Evolutionary conservation across 2,329 filamentous ascomycete species (phyloP).

Genomic region (Fusarium sp.): DNA sequence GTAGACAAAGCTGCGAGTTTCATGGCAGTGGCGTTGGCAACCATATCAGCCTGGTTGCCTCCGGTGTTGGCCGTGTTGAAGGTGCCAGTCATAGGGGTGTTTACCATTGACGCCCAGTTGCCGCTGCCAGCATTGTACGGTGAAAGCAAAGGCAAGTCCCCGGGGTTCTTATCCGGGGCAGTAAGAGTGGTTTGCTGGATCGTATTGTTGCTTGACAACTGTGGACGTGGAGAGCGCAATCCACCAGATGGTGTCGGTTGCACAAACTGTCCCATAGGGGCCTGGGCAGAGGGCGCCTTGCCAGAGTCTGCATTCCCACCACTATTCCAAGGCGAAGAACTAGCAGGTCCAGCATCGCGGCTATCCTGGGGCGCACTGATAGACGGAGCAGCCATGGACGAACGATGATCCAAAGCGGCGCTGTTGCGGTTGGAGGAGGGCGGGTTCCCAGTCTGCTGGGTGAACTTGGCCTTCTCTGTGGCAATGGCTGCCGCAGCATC

Average conservation of each 20-base stretch:
- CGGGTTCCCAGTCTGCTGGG: constrained; percentile 89
- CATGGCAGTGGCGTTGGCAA: constrained; percentile 98
- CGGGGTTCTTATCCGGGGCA: constrained; percentile 69
- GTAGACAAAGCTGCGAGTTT: constrained; percentile 96
- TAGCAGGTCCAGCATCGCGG: constrained; percentile 41
- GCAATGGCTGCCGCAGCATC: constrained; percentile 98
- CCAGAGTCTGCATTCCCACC: constrained; percentile 59
- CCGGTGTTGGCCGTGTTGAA: constrained; percentile 69
- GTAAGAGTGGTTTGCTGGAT: constrained; percentile 87
- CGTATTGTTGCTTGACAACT: constrained; percentile 71
- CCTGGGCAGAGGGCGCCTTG: constrained; percentile 81
- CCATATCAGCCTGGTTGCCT: constrained; percentile 89
- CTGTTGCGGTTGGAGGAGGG: constrained; percentile 95
- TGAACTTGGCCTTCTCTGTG: constrained; percentile 97
- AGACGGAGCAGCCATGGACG: constrained; percentile 77
- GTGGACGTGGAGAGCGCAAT: constrained; percentile 82
- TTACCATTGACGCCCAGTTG: constrained; percentile 98
- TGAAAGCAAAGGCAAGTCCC: constrained; percentile 86
- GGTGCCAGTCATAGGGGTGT: constrained; percentile 92
- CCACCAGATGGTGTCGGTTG: constrained; percentile 79
- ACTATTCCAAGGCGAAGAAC: constrained; percentile 79
- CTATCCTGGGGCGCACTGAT: constrained; percentile 68
- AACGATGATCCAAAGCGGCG: constrained; percentile 77
- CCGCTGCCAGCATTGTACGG: constrained; percentile 82
- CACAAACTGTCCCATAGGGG: constrained; percentile 93